A percentile compares a stretch with the other conserved stretches of the same genome.
Conservation (phyloP, 352 stramenopile species). For the Phytophthora colocasiae region DNA sequence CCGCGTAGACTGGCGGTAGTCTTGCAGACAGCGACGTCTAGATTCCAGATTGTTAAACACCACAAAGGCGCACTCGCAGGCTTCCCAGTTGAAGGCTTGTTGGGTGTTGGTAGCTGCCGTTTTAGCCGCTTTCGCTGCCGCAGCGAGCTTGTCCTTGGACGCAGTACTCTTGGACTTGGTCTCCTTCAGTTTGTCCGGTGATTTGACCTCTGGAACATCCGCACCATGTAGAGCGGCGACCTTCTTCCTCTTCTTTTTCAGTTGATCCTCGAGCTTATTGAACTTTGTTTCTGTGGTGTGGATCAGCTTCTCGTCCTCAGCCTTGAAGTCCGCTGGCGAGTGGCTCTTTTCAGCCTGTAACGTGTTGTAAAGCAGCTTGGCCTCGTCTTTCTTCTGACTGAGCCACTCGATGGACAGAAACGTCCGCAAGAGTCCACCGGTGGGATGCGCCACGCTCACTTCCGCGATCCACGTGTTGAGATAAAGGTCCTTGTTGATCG, state of each 20-base stretch:
- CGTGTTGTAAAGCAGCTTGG: constrained; percentile 31
- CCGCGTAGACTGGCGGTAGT: constrained; percentile 70
- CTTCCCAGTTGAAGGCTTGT: constrained; percentile 63
- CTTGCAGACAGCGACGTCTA: constrained; percentile 65
- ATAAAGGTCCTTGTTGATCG: constrained; percentile 66
- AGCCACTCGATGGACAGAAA: constrained; percentile 72
- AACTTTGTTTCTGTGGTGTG: constrained; percentile 33
- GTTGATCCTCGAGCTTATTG: constrained; percentile 9
- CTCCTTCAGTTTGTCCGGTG: constrained; percentile 30
- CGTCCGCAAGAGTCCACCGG: constrained; percentile 68
- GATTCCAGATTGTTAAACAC: constrained; percentile 91
- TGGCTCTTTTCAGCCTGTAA: constrained; percentile 54
- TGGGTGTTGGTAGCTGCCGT: constrained; percentile 37
- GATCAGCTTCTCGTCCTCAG: constrained; percentile 50
- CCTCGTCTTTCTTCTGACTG: constrained; percentile 51
- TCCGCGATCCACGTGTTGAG: constrained; percentile 83
- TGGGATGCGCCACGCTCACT: constrained; percentile 79
- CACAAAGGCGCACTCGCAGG: constrained; percentile 82
- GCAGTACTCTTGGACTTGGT: background rate
- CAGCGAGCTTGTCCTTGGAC: constrained; percentile 32
- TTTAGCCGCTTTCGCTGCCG: constrained; percentile 30
- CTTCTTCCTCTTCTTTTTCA: constrained; percentile 51
- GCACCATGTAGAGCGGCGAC: constrained; percentile 59
- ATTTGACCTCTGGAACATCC: constrained; percentile 23
- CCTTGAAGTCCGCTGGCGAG: constrained; percentile 24